Percentiles rank a stretch among this genome's conserved stretches.
phyloP scores from a whole-genome alignment of 495 filamentous ascomycete species.

The Neurospora pannonica region DNA sequence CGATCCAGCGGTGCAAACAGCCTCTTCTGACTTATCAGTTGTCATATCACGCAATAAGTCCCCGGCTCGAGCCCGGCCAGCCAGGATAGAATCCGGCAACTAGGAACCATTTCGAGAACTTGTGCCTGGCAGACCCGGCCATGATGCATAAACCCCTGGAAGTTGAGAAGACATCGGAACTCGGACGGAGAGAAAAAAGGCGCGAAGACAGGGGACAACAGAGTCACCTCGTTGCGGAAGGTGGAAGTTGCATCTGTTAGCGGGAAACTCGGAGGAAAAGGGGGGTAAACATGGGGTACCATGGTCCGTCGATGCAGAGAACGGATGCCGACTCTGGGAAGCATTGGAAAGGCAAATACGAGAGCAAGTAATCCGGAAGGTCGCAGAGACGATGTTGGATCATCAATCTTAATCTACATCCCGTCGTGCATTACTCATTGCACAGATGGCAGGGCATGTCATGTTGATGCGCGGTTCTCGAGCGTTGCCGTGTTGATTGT shows the following conservation, averaged over 20 bases:
- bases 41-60: neutral
- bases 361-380: neutral
- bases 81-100: neutral
- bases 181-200: neutral
- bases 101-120: neutral
- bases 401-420: neutral
- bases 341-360: neutral
- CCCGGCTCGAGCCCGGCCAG: neutral
- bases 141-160: neutral
- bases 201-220: neutral
- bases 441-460: neutral
- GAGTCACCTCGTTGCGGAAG: constrained; percentile 6
- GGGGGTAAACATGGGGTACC: neutral
- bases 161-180: neutral
- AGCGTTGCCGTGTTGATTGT: neutral
- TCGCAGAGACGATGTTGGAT: neutral
- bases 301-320: neutral
- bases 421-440: neutral
- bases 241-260: neutral
- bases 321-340: neutral
- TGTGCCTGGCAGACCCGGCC: neutral
- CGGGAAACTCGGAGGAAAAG: neutral
- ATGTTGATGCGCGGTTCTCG: neutral
- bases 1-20: neutral
- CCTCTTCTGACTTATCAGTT: too few species aligned